Base-by-base conservation (phyloP, 192 early-diverging fungal species). In the Backusella macrospora region DNA sequence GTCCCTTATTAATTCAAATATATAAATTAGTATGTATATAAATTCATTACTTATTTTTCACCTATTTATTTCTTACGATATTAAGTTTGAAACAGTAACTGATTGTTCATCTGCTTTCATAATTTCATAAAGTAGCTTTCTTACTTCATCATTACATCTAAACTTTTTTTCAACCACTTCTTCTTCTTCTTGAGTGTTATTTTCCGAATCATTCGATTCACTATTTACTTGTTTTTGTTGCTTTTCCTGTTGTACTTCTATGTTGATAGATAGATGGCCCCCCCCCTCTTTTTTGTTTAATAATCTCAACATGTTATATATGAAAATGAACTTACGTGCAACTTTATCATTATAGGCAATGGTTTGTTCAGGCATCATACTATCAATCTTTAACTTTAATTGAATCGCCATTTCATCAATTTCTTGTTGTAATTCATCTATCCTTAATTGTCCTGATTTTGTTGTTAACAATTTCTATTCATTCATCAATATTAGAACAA, bases 111-210 rank as follows among this genome's bases (percentile, higher is more conserved):
- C 81, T n/a, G 49, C 40, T 62, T 73, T 39, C 39, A 82, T 73
- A 7, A 82, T 80, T 59, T 76, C 55, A 62, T 74, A 80, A 10
- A 82, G 37, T 12, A 73, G 44, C 15, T 63, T 70, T 14, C 74
- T 66, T 2, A 70, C 70, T 10, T 68, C 67, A 38, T 82, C 78
- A 40, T 78, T 79, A 18, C 78, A 82, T 66, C 63, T 79, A 21
- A 82, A 82, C 64, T 73, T 79, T 4, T 65, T 70, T 13, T 37
- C 18, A 40, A 46, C 55, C 3, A 6, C 42, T 34, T 45, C 46
- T 39, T n/a, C 46, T 43, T 44, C 64, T 26, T 38, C 59, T 14
- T 39, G 23, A 2, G 39, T 72, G 8, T 39, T 6, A 9, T 62
- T 21, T 14, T 73, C 73, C 23, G 47, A 44, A 66, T 34, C 16